Percentiles rank a stretch among this genome's conserved stretches.
These are phyloP conservation scores for Suillus decipiens DNA, from an alignment of 768 basidiomycete genomes.

Conservation along the genomic window DNA sequence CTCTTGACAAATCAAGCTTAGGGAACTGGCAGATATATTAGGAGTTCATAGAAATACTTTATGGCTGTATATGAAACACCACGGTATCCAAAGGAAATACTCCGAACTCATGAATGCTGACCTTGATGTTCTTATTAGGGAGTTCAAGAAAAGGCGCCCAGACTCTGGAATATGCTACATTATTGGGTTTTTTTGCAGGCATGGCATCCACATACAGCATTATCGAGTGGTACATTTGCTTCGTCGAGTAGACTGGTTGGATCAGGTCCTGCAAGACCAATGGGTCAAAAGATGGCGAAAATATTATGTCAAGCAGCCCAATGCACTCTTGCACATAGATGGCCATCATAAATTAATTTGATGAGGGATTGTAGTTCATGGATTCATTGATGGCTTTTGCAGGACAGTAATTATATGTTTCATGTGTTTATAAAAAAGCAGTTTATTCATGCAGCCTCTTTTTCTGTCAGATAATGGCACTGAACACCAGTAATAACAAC, in stretches of 20 bases:
- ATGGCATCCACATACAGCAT: not conserved
- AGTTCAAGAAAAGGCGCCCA: not conserved
- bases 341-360: not conserved
- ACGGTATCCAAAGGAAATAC: not conserved
- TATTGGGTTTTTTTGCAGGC: not conserved
- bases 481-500: conserved; percentile 32
- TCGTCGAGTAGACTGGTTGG: not conserved
- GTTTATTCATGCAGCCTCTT: too few species aligned
- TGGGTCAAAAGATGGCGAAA: not conserved
- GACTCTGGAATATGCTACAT: not conserved
- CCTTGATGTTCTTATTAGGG: not conserved
- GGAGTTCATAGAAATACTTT: not conserved
- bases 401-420: not conserved
- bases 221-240: not conserved
- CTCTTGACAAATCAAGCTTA: too few species aligned
- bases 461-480: too few species aligned
- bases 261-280: not conserved
- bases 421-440: not conserved
- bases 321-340: not conserved
- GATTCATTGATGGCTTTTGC: not conserved
- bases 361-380: not conserved
- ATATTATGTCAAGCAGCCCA: not conserved
- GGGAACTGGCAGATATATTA: not conserved
- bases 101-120: not conserved
- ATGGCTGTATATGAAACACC: not conserved